These are phyloP conservation scores for Crithidia expoeki DNA, from an alignment of 208 protist genomes.

Conservation along the genomic window DNA sequence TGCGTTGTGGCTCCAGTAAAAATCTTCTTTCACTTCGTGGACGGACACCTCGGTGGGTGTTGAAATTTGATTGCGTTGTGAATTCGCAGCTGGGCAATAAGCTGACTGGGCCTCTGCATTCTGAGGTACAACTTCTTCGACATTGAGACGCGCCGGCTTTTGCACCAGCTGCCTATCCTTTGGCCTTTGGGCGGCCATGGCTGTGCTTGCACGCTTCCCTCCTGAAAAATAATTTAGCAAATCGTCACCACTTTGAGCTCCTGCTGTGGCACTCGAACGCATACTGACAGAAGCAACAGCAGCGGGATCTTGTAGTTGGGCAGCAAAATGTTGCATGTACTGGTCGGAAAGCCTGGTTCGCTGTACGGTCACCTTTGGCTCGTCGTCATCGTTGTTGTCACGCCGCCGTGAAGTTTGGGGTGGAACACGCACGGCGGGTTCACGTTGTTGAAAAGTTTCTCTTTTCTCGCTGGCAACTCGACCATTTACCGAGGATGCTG, in stretches of 20 bases:
- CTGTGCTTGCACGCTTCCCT: background rate
- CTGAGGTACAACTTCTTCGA: background rate
- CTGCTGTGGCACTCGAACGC: background rate
- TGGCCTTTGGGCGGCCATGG: background rate
- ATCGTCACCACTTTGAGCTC: background rate
- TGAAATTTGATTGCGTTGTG: background rate
- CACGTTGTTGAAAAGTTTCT: background rate
- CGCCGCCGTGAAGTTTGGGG: background rate
- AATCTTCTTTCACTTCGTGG: background rate
- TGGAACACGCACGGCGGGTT: background rate
- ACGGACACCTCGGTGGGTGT: no score
- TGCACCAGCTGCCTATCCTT: background rate
- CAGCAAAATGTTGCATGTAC: conserved; percentile 24
- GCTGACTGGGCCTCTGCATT: background rate
- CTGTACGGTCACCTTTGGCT: background rate
- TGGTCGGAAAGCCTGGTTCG: conserved; percentile 19
- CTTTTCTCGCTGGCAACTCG: background rate
- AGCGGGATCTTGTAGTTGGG: background rate
- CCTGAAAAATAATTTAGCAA: background rate
- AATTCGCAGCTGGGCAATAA: background rate
- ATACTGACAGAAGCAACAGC: no score
- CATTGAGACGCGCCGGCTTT: background rate
- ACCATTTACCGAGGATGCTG: background rate
- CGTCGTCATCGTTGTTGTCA: conserved; percentile 6
- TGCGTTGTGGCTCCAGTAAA: conserved; percentile 15